These are phyloP conservation scores for Xylaria arbuscula DNA, from an alignment of 2,329 filamentous ascomycete species.

Conservation along the genomic window DNA sequence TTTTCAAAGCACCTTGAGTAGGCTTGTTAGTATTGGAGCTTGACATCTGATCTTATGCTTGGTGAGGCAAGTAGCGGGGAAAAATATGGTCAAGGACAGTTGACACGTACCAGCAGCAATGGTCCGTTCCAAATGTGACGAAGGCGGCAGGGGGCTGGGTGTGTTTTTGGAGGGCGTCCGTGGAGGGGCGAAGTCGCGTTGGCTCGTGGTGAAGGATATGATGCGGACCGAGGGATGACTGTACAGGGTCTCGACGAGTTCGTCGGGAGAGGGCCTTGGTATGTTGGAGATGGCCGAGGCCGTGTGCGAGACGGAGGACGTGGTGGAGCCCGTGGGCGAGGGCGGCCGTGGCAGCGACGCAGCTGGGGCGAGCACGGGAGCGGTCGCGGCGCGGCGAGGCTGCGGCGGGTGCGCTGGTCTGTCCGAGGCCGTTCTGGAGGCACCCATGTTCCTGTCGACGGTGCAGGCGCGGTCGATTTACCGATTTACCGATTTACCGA, in stretches of 20 bases:
- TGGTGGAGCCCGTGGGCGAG: conserved; percentile 7
- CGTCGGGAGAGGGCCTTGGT: conserved; percentile 41
- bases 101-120: conserved; percentile 75
- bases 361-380: conserved; percentile 49
- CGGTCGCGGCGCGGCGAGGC: conserved; percentile 53
- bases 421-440: conserved; percentile 25
- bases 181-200: conserved; percentile 41
- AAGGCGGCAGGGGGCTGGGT: conserved; percentile 48
- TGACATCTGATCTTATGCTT: neutral
- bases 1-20: conserved; percentile 74
- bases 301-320: conserved; percentile 10
- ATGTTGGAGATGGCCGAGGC: neutral
- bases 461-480: conserved; percentile 17
- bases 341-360: conserved; percentile 35
- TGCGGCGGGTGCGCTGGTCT: conserved; percentile 21
- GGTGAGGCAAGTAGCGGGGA: neutral
- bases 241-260: conserved; percentile 76
- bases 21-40: conserved; percentile 16
- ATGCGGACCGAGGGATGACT: conserved; percentile 79
- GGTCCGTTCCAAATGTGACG: conserved; percentile 59
- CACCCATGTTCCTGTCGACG: conserved; percentile 35
- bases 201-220: conserved; percentile 60
- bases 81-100: neutral
- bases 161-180: conserved; percentile 48
- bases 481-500: neutral